These are phyloP conservation scores for Hymenoscyphus scutula DNA, from an alignment of 2,329 filamentous ascomycete genomes.

Conservation along the genomic window DNA sequence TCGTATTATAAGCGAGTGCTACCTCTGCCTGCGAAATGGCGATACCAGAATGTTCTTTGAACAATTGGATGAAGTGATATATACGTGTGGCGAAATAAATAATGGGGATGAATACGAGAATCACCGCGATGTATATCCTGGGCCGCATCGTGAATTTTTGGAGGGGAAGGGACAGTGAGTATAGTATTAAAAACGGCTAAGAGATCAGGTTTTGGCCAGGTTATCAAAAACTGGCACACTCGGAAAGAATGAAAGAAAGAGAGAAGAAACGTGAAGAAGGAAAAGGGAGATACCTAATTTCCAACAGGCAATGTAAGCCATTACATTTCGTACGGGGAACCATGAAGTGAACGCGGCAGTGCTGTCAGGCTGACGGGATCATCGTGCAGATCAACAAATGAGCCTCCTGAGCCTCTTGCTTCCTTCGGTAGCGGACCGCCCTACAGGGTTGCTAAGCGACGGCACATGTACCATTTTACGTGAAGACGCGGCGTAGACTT, in stretches of 20 bases:
- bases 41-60: constrained; percentile 20
- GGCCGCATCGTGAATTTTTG: neutral
- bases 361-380: neutral
- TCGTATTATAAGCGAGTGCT: constrained; percentile 7
- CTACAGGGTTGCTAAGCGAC: neutral
- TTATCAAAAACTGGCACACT: neutral
- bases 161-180: neutral
- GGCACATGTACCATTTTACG: neutral
- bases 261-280: neutral
- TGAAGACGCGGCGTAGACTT: neutral
- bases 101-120: neutral
- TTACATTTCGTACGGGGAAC: neutral
- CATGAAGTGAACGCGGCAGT: neutral
- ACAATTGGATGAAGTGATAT: constrained; percentile 16
- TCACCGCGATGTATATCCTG: neutral
- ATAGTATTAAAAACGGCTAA: neutral
- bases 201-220: no score
- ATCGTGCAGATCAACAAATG: neutral
- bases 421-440: neutral
- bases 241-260: neutral
- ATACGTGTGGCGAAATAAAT: constrained; percentile 9
- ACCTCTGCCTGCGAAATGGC: constrained; percentile 19
- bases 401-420: neutral
- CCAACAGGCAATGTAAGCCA: neutral
- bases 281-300: neutral